These are phyloP conservation scores for Proliferodiscus dingleyae DNA, from an alignment of 2,329 filamentous ascomycete genomes.

Conservation along the genomic window DNA sequence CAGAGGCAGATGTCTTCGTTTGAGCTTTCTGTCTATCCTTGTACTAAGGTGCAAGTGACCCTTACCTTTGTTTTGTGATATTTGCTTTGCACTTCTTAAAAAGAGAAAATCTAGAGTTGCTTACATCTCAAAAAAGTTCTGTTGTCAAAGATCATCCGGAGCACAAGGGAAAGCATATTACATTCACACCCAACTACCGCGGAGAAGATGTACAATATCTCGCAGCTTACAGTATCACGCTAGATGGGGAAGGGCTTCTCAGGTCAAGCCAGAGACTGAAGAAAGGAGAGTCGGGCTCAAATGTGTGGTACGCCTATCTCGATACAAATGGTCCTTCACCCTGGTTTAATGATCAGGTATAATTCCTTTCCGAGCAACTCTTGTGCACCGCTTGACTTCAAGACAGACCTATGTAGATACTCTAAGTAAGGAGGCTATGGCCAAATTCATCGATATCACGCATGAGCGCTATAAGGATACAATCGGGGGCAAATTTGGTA, in stretches of 20 bases:
- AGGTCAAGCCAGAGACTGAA: constrained; percentile 19
- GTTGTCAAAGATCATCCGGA: constrained; percentile 27
- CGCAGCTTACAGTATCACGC: constrained; percentile 23
- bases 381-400: no score
- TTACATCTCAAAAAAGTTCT: constrained; percentile 3
- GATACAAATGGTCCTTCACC: constrained; percentile 27
- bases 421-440: constrained; percentile 27
- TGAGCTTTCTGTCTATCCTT: no score
- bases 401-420: constrained; percentile 32
- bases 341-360: constrained; percentile 34
- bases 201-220: constrained; percentile 14
- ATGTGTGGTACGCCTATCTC: constrained; percentile 32
- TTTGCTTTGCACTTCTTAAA: neutral
- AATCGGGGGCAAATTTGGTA: constrained; percentile 29
- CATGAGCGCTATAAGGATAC: constrained; percentile 30
- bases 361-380: no score
- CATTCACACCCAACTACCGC: constrained; percentile 21
- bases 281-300: constrained; percentile 19
- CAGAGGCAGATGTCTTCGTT: no score
- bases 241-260: constrained; percentile 26
- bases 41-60: neutral
- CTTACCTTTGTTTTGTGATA: neutral
- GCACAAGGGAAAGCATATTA: constrained; percentile 27
- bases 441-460: constrained; percentile 28
- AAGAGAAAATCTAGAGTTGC: neutral